Evolutionary conservation across 257 asterid genomes (phyloP), one percentile per base, ranked within the genome.

Genomic region (Penstemon newberryi): DNA sequence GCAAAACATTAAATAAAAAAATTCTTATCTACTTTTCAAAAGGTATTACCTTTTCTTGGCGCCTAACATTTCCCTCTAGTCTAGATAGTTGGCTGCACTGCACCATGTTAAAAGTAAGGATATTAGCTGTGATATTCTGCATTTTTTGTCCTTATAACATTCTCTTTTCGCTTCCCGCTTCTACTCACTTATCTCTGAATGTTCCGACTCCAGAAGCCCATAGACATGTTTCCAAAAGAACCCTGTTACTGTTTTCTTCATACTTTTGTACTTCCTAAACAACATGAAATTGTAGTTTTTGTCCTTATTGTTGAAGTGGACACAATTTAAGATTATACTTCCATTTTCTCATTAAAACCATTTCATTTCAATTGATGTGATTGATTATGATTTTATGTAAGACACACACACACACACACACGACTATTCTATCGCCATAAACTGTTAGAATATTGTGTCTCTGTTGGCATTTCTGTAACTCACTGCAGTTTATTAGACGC

Each of bases 381-480:
- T 45, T 15, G 18, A 7, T 8, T 36, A 13, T 38, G 33, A n/a
- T 56, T 68, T 58, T 56, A 49, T 25, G 36, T 46, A 45, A 46
- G 11, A 45, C 38, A 47, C n/a, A 54, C 42, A 18, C 51, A 64
- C 51, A 64, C n/a, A 54, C 42, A 18, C 51, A 64, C 18, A 15
- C n/a, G 50, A 61, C n/a, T 43, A 44, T 54, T 52, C 3, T 56
- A 19, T 25, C 33, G n/a, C 72, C 41, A 15, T 4, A 42, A 53
- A 54, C 49, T 67, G n/a, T 8, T 8, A 9, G 56, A 67, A 41
- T n/a, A 4, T 2, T 57, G 33, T 38, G 46, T 58, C 41, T 50
- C 57, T 37, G 7, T n/a, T 50, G 33, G 49, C 51, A 70, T 38
- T 52, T 12, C 38, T 61, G 65, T 44, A 53, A 46, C 66, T 52